phyloP scores from a whole-genome alignment of 2,329 filamentous ascomycete genomes.

The Parascedosporium putredinis region DNA sequence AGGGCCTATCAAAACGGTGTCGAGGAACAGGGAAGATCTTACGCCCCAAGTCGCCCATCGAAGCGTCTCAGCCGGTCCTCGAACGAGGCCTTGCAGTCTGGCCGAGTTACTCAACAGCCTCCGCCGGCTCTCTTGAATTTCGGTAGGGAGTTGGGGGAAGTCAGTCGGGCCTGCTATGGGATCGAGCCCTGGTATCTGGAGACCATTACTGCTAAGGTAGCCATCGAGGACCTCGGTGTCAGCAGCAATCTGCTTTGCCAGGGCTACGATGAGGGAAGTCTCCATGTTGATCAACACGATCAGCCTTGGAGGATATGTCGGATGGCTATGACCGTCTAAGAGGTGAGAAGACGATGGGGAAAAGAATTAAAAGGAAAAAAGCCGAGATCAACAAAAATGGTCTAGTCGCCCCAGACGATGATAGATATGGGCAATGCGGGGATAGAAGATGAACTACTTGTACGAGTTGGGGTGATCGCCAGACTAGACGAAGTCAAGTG shows the following conservation, averaged over 20 bases:
- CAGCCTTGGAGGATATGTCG: neutral
- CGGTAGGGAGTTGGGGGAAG: slow-evolving; percentile 35
- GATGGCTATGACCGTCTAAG: too few relatives aligned
- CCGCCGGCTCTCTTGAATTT: slow-evolving; percentile 33
- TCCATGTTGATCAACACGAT: neutral
- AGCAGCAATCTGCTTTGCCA: neutral
- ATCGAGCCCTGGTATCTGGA: neutral
- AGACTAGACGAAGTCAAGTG: too few relatives aligned
- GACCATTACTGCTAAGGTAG: neutral
- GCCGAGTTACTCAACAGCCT: slow-evolving; percentile 37
- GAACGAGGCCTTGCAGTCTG: slow-evolving; percentile 35
- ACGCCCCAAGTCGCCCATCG: slow-evolving; percentile 44
- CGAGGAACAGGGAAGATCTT: slow-evolving; percentile 16
- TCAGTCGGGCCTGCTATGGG: slow-evolving; percentile 29
- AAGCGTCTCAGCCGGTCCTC: slow-evolving; percentile 39
- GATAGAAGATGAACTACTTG: neutral
- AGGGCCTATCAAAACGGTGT: too few relatives aligned
- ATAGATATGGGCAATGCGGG: neutral
- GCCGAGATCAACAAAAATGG: too few relatives aligned
- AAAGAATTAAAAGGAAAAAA: neutral
- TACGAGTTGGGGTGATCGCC: too few relatives aligned
- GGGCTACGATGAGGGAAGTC: neutral
- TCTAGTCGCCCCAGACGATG: too few relatives aligned
- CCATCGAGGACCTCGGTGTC: neutral
- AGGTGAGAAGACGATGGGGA: neutral